A percentile compares a stretch with the other conserved stretches of the same genome.
These are phyloP conservation scores for Silybum marianum DNA, from an alignment of 129 eudicot genomes.

Conservation along the genomic window DNA sequence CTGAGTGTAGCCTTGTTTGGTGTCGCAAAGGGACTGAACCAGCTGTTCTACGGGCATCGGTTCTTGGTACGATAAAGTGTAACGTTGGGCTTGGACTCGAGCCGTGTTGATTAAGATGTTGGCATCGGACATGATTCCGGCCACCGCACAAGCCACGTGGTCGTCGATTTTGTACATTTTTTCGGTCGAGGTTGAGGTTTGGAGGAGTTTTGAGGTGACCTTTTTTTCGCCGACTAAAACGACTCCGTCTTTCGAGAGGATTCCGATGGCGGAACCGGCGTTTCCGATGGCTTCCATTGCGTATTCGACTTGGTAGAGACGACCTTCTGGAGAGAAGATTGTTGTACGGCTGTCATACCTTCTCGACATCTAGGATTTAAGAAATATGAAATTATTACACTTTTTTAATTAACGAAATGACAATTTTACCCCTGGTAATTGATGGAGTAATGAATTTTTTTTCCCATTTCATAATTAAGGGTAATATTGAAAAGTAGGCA, in stretches of 20 bases:
- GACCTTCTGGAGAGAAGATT: conserved; percentile 93
- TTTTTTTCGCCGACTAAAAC: conserved; percentile 84
- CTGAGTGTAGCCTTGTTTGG: conserved; percentile 95
- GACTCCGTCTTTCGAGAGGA: conserved; percentile 76
- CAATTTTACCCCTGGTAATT: too few relatives aligned
- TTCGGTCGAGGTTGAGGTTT: conserved; percentile 79
- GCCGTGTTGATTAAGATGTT: conserved; percentile 92
- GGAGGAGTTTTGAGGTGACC: conserved; percentile 90
- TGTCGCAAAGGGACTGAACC: conserved; percentile 89
- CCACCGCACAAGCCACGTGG: conserved; percentile 90
- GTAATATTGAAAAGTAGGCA: too few relatives aligned
- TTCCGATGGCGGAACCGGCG: conserved; percentile 92
- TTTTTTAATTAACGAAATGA: too few relatives aligned
- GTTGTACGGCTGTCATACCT: conserved; percentile 92
- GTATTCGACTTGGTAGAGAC: conserved; percentile 90
- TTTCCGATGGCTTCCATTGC: conserved; percentile 97
- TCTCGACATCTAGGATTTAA: conserved; percentile 57
- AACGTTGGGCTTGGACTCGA: conserved; percentile 82
- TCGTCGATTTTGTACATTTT: conserved; percentile 95
- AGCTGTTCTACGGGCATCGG: conserved; percentile 94
- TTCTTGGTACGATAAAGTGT: conserved; percentile 76
- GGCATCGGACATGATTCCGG: conserved; percentile 94
- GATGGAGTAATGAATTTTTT: too few relatives aligned
- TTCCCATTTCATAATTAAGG: too few relatives aligned
- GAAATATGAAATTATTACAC: too few relatives aligned